Conservation (phyloP, 441 rosid genomes). For the Brassica balearica region DNA sequence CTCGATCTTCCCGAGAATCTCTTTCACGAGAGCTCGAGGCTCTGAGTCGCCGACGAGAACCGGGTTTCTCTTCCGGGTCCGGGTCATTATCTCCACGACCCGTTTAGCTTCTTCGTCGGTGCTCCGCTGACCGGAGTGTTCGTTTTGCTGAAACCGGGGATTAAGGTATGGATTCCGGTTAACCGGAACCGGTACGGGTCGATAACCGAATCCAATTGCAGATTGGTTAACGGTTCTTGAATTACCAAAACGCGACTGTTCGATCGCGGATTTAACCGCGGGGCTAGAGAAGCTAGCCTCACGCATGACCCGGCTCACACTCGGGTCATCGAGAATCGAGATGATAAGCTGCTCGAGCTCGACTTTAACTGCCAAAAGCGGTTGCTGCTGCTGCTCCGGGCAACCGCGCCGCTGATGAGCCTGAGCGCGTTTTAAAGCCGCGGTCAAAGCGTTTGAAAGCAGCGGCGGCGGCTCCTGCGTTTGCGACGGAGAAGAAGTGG, state of each 20-base stretch:
- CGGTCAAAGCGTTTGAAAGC: constrained; percentile 93
- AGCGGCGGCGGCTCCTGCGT: constrained; percentile 87
- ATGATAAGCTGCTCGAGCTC: constrained; percentile 95
- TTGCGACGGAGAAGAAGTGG: constrained; percentile 30
- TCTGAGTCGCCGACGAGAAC: constrained; percentile 86
- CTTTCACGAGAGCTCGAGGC: constrained; percentile 70
- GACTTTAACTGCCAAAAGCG: constrained; percentile 90
- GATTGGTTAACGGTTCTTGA: constrained; percentile 44
- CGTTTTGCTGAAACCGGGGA: constrained; percentile 71
- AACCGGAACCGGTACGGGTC: constrained; percentile 49
- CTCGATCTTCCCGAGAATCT: constrained; percentile 69
- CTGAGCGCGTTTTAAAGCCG: constrained; percentile 94
- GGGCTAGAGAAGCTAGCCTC: constrained; percentile 98
- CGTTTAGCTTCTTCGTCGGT: constrained; percentile 67
- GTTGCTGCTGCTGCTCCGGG: constrained; percentile 98
- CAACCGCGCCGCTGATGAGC: constrained; percentile 99
- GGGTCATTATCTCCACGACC: constrained; percentile 69
- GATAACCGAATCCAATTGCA: constrained; percentile 66
- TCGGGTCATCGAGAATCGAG: constrained; percentile 95
- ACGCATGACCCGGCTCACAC: constrained; percentile 95
- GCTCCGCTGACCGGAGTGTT: constrained; percentile 31
- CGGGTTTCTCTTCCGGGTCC: constrained; percentile 79
- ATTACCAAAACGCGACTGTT: constrained; percentile 63
- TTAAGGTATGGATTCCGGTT: constrained; percentile 66
- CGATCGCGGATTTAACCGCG: constrained; percentile 86